Base-by-base conservation (phyloP, 495 filamentous ascomycete genomes). In the Aspergillus olivimuriae region DNA sequence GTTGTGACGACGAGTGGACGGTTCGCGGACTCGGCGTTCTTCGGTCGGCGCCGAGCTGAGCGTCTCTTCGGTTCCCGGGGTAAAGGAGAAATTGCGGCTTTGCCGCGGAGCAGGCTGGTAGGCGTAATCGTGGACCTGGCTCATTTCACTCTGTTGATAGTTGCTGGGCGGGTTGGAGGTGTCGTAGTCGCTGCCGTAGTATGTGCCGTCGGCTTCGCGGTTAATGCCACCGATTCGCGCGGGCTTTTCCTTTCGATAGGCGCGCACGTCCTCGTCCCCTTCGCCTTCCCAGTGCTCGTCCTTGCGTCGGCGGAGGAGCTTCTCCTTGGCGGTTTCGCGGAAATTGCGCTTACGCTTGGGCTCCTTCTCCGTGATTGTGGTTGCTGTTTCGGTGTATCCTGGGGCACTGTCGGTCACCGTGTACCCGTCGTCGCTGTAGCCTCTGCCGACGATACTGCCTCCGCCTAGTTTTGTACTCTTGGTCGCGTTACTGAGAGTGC, bases 151-250 rank as follows among this genome's bases (percentile, higher is more conserved):
- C 23, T 66, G 72, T 34, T 63, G 70, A 52, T 70, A 74, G 37
- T 65, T 61, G 22, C 70, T 76, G 23, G 69, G 70, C 5, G 62
- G 64, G 18, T 66, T 65, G 26, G 74, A 77, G 19, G 65, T 67
- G 18, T 73, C 66, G 46, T 72, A 74, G 63, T 81, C 69, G 63
- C 76, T 53, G 66, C 81, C 86, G 65, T 81, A 82, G 51, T 81
- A 76, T 44, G 77, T 83, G 37, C 79, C 86, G 41, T 95, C 89
- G 33, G 77, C 64, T 48, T 84, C 69, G 35, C 80, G 78, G 60
- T 95, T 95, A 53, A 95, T 65, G 14, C 89, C 89, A 30, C 89
- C 89, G 15, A 95, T 86, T 23, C 83, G 74, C 2, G 89, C 89
- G 4, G 88, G 68, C 54, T 84, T 87, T 63, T 95, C 89, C 56